Evolutionary conservation across 305 asterid genomes (phyloP), one percentile per base, ranked within the genome.

Genomic region (Fraxinus baroniana): DNA sequence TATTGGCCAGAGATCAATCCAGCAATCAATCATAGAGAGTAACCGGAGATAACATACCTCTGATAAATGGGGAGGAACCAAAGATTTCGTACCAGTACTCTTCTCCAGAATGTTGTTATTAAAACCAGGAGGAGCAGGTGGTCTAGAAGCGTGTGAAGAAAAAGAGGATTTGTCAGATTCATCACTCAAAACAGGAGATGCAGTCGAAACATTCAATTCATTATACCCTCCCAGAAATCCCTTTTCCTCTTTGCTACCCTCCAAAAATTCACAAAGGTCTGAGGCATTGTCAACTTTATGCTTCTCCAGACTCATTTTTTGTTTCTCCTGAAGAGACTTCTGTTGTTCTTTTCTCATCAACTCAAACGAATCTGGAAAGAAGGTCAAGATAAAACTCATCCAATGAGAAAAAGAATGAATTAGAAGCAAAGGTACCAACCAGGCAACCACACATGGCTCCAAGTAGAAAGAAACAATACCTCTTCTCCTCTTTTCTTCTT

Each of bases 341-440:
- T 96, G 99, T 85, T 94, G 99, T 85, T 94, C 99, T 89, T 91
- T 94, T 86, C 99, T 92, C 94, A 94, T 91, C 86, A 86, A 86
- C 89, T 92, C 99, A 89, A 96, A 96, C 7, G 71, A 62, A 62
- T 62, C 71, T 62, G 71, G 32, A 62, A 62, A 22, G 71, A 7
- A 55, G 22, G 3, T 22, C 71, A 20, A 62, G 71, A 62, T 18
- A 62, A 62, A 18, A 62, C 71, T 62, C 71, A 62, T 3, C 28
- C 30, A 62, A 22, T 62, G 30, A 62, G 10, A 62, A 49, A 20
- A 17, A 62, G 30, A 62, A 22, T 62, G 71, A 62, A 62, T 8
- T 62, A 57, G 68, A 62, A 20, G 32, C 70, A 60, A 83, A 33
- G 62, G 22, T 52, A 78, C 68, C 73, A 39, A 39, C 46, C 46